Conservation (phyloP, 352 stramenopile species). For the Pythium diclinum region DNA sequence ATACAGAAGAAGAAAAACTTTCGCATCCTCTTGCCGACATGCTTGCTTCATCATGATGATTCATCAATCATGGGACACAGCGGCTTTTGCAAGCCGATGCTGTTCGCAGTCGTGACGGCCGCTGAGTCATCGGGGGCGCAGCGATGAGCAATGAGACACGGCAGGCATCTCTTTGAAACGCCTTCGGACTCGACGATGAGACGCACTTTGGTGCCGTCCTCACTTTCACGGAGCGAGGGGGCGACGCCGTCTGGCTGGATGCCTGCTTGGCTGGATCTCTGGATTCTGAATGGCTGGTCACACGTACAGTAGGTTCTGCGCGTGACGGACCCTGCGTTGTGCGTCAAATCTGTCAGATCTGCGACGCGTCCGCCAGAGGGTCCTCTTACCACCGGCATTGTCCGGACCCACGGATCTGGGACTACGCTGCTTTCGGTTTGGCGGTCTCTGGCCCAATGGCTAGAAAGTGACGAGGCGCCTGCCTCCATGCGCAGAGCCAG, state of each 20-base stretch:
- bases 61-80: too few species aligned
- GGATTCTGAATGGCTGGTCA: too few species aligned
- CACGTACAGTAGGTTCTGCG: too few species aligned
- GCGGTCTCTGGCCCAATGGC: neutral
- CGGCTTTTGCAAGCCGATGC: neutral
- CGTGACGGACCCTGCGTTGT: neutral
- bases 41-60: neutral
- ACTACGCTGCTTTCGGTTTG: neutral
- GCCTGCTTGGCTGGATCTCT: too few species aligned
- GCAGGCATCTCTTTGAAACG: neutral
- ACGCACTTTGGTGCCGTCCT: too few species aligned
- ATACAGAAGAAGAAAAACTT: neutral
- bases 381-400: constrained; percentile 1
- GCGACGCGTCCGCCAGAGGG: neutral
- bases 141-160: neutral
- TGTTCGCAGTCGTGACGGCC: neutral
- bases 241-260: neutral
- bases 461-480: neutral
- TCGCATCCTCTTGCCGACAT: neutral
- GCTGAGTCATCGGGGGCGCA: neutral
- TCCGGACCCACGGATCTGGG: neutral
- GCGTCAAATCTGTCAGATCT: neutral
- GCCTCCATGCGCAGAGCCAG: neutral
- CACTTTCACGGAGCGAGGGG: neutral
- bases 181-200: neutral